Evolutionary conservation across 2,329 filamentous ascomycete species (phyloP).

Genomic region (Paecilomyces dactylethromorphus): DNA sequence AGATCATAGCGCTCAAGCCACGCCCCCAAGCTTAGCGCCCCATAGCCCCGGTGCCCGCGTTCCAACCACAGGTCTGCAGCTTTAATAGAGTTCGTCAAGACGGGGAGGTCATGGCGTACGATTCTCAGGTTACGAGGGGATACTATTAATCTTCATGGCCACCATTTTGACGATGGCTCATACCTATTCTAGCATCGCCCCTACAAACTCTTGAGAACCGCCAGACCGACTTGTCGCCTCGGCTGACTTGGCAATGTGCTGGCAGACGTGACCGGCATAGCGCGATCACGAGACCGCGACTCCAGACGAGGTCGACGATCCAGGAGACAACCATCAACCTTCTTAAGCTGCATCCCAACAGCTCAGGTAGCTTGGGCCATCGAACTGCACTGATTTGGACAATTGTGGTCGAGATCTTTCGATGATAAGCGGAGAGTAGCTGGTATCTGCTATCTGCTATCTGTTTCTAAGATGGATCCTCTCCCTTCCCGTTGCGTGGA

Average conservation of each 20-base stretch:
- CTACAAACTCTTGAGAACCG: neutral
- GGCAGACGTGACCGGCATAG: neutral
- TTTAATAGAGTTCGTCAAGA: neutral
- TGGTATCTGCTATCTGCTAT: neutral
- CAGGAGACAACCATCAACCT: neutral
- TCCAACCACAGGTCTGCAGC: neutral
- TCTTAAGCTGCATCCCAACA: neutral
- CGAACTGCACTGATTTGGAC: neutral
- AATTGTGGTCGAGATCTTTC: neutral
- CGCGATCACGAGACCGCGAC: neutral
- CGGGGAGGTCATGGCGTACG: too few species aligned
- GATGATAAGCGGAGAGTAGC: neutral
- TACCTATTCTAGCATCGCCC: neutral
- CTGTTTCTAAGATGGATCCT: conserved; percentile 14
- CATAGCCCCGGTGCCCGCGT: neutral
- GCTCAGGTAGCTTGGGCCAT: neutral
- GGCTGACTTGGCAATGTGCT: neutral
- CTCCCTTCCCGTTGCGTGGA: conserved; percentile 40
- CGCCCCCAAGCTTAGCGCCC: neutral
- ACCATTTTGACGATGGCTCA: neutral
- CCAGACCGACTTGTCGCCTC: neutral
- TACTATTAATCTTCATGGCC: too few species aligned
- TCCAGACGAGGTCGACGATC: neutral
- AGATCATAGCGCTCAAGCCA: neutral
- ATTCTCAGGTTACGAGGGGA: too few species aligned